Evolutionary conservation across 2,329 filamentous ascomycete species (phyloP), one percentile per base, ranked within the genome.

Genomic region (Aspergillus sojae): DNA sequence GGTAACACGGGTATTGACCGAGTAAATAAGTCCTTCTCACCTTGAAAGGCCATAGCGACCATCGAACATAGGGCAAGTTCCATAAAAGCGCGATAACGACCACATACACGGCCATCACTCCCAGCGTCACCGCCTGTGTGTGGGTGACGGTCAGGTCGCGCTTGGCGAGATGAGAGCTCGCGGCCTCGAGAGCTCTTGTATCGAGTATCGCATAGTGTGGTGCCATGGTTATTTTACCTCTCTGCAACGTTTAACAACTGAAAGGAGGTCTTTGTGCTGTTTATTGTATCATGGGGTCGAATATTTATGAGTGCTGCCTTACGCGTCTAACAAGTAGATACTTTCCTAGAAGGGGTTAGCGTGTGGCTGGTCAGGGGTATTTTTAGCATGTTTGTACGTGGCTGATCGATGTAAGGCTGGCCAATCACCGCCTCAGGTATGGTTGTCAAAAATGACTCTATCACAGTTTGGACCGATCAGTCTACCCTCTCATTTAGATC

Each of bases 1-100:
- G 4, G 5, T n/a, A 11, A 21, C 5, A 19, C 9, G 4, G 10
- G 12, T 10, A 46, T 26, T 26, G 2, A 5, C 19, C 23, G n/a
- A 57, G 32, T 23, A 4, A n/a, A 4, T 34, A 48, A 36, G 65
- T 32, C 16, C 7, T 28, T 10, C 74, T 67, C 74, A 91, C 89
- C 81, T 94, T 94, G 81, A 94, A 93, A 4, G 91, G 91, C 91
- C 91, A 94, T 41, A 94, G 79, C 1, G 89, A 83, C 83, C 87
- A 90, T 61, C 86, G 84, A n/a, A 94, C 78, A 75, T 92, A 92
- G 1, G 91, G 91, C 1, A 93, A 76, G 78, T 93, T 93, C 91
- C 91, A 94, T 4, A 94, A 81, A 48, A 94, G 82, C 5, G 90
- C 90, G 67, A 94, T 94, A 54, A 84, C 84, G 21, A 92, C 90